Percentiles rank a stretch among this genome's conserved stretches.
These are phyloP conservation scores for Exobasidium cylindrosporum DNA, from an alignment of 1,284 basidiomycete species.

Conservation along the genomic window DNA sequence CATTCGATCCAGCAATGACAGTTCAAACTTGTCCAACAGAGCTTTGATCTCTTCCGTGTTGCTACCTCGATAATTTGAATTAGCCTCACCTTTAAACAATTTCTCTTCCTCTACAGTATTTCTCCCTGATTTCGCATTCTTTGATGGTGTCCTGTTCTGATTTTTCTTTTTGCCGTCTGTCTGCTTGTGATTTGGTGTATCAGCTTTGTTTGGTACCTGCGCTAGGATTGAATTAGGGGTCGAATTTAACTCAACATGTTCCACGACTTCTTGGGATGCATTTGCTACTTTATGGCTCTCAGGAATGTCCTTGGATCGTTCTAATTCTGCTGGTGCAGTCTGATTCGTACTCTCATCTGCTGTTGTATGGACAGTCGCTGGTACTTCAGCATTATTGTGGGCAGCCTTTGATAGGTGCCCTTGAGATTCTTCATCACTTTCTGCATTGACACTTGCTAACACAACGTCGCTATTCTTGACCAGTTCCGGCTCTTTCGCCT, in stretches of 20 bases:
- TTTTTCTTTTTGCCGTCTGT: background rate
- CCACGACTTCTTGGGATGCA: background rate
- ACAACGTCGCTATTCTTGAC: background rate
- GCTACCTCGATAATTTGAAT: background rate
- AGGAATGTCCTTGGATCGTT: background rate
- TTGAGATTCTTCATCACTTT: too few relatives aligned
- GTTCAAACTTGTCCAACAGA: background rate
- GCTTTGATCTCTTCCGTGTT: background rate
- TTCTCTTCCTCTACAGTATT: background rate
- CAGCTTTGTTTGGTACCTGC: background rate
- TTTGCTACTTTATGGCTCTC: background rate
- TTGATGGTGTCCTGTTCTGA: too few relatives aligned
- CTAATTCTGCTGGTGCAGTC: background rate
- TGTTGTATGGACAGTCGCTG: too few relatives aligned
- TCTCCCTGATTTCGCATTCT: background rate
- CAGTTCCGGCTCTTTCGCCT: background rate
- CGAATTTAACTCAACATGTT: too few relatives aligned
- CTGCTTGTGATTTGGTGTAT: background rate
- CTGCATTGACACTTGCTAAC: background rate
- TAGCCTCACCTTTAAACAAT: background rate
- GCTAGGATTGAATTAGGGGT: background rate
- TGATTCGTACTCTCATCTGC: background rate
- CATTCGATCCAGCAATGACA: background rate
- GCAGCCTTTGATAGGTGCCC: background rate
- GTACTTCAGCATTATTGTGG: background rate